Evolutionary conservation across 371 early-diverging fungal genomes (phyloP).

Genomic region (Zychaea mexicana): DNA sequence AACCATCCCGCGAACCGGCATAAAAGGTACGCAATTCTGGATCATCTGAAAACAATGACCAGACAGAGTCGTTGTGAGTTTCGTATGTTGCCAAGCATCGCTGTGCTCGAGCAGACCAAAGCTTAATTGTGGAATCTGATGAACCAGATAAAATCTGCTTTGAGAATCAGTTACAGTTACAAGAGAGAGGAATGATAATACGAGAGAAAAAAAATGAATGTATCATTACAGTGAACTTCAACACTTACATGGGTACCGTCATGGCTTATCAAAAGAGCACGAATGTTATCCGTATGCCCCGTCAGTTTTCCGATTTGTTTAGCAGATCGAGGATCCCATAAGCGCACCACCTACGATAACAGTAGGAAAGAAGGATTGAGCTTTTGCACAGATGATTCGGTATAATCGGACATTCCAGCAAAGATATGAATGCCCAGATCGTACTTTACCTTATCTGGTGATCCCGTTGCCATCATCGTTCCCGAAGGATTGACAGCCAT

Average conservation of each 20-base stretch:
- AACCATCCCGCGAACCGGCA: constrained; percentile 89
- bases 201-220: neutral
- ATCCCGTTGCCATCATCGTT: constrained; percentile 76
- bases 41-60: constrained; percentile 86
- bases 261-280: constrained; percentile 82
- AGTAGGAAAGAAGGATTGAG: no score
- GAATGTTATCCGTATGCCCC: constrained; percentile 95
- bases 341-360: constrained; percentile 72
- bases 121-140: constrained; percentile 87
- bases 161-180: neutral
- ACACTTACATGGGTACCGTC: constrained; percentile 82
- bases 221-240: no score
- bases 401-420: neutral
- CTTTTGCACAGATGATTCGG: no score
- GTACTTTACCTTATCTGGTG: constrained; percentile 80
- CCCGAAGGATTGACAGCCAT: constrained; percentile 75
- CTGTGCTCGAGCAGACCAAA: constrained; percentile 90
- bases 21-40: constrained; percentile 88
- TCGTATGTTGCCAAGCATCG: constrained; percentile 87
- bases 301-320: constrained; percentile 76
- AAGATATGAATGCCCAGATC: neutral
- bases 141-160: constrained; percentile 91
- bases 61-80: constrained; percentile 88
- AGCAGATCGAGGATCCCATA: constrained; percentile 88
- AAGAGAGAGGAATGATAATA: no score